Base-by-base conservation (phyloP, 257 asterid genomes). In the Petrea volubilis region DNA sequence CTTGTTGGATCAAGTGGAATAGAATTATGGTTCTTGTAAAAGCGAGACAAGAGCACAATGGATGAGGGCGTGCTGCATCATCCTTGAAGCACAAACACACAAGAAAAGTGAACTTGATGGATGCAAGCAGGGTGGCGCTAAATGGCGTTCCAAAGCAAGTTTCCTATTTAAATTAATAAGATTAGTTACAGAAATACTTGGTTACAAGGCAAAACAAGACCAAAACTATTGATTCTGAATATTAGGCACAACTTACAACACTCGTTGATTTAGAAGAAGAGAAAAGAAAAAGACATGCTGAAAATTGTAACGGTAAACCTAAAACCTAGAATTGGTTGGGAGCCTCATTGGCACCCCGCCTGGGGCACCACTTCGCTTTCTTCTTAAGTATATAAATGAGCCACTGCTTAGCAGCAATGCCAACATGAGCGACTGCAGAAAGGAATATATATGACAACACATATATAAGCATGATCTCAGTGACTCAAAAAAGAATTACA, bases 291-390 rank as follows among this genome's bases (percentile, higher is more conserved):
- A 9, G 11, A 12, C 34, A 33, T 41, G 56, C 51, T 77, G 43
- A 29, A 28, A 58, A 23, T 24, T n/a, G 29, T 59, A 60, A 56
- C 6, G 11, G 20, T 59, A 49, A 29, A 41, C 59, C 81, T 68
- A 93, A 77, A 91, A 91, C 78, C 96, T 86, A 78, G 90, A 81
- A 82, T 53, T 89, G 28, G 83, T 83, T 10, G 97, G 91, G 73
- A 87, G 81, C 81, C 96, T 87, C 43, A 82, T 81, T 61, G 85
- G 84, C 27, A 78, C 87, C 36, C 80, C 88, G 25, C 83, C 83
- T 20, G 94, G 83, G 3, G 77, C 70, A 77, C 73, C 71, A 17
- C 78, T 63, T 76, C 92, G 85, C 79, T 74, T 87, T 72, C 85
- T 81, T 79, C 85, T 87, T 79, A 76, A 79, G 85, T 81, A 89